These are phyloP conservation scores for Magnolia officinalis DNA, from an alignment of 164 flowering plant species.

Conservation along the genomic window DNA sequence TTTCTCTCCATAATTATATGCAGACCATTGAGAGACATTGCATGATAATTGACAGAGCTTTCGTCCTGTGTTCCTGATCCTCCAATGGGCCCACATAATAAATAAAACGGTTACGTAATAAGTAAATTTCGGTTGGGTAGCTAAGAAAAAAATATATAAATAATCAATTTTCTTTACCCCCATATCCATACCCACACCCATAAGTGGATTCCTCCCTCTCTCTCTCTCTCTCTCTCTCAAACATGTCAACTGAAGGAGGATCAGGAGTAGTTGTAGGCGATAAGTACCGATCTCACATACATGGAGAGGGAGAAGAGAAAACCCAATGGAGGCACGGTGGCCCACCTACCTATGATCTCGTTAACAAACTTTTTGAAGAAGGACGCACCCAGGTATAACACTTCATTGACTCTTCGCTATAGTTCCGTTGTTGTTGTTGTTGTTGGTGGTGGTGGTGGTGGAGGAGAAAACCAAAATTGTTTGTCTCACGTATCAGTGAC, in stretches of 20 bases:
- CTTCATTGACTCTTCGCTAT: background rate
- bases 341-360: slow-evolving; percentile 60
- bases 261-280: slow-evolving; percentile 26
- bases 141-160: too few relatives aligned
- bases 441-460: background rate
- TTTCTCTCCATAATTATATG: too few relatives aligned
- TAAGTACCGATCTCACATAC: slow-evolving; percentile 55
- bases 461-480: background rate
- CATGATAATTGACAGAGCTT: too few relatives aligned
- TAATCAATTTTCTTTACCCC: too few relatives aligned
- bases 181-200: too few relatives aligned
- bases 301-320: slow-evolving; percentile 39
- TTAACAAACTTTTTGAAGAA: slow-evolving; percentile 68
- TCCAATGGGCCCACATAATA: too few relatives aligned
- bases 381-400: slow-evolving; percentile 60
- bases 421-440: background rate
- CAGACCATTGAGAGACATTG: too few relatives aligned
- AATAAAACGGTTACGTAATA: too few relatives aligned
- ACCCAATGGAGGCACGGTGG: slow-evolving; percentile 76
- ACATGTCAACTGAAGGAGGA: background rate
- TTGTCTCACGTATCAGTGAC: background rate
- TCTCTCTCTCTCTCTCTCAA: background rate
- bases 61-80: too few relatives aligned
- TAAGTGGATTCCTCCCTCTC: background rate
- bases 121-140: too few relatives aligned